Conservation (phyloP, 164 flowering plant species). For the Magnolia officinalis region DNA sequence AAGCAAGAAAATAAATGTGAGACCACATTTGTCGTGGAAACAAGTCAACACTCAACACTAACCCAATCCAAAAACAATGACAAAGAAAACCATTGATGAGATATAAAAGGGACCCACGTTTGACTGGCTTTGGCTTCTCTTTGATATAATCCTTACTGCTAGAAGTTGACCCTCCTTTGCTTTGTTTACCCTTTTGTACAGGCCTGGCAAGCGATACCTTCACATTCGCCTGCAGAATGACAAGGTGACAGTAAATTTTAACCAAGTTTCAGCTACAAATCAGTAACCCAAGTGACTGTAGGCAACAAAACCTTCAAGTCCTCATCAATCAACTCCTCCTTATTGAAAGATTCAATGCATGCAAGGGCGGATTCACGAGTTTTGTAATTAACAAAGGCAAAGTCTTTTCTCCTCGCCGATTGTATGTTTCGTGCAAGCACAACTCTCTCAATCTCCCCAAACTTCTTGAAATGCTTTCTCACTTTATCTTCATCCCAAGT, state of each 20-base stretch:
- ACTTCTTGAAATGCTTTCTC: conserved; percentile 25
- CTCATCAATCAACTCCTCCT: conserved; percentile 19
- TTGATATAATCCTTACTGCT: conserved; percentile 17
- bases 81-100: neutral
- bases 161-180: conserved; percentile 16
- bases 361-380: conserved; percentile 38
- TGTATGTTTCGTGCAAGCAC: conserved; percentile 34
- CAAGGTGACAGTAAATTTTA: neutral
- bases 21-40: neutral
- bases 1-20: neutral
- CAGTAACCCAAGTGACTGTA: neutral
- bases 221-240: conserved; percentile 27
- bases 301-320: conserved; percentile 25
- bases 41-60: neutral
- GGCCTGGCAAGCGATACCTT: conserved; percentile 43
- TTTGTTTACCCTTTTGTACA: conserved; percentile 24
- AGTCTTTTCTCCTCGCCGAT: conserved; percentile 35
- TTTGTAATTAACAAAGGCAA: conserved; percentile 33
- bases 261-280: neutral
- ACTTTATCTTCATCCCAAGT: conserved; percentile 38
- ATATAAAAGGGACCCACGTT: conserved; percentile 20
- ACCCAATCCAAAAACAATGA: neutral
- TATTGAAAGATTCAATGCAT: conserved; percentile 32
- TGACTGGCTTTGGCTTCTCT: conserved; percentile 19
- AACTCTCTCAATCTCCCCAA: conserved; percentile 36